Conservation (phyloP, 331 rosid species). For the Malus hybrid region DNA sequence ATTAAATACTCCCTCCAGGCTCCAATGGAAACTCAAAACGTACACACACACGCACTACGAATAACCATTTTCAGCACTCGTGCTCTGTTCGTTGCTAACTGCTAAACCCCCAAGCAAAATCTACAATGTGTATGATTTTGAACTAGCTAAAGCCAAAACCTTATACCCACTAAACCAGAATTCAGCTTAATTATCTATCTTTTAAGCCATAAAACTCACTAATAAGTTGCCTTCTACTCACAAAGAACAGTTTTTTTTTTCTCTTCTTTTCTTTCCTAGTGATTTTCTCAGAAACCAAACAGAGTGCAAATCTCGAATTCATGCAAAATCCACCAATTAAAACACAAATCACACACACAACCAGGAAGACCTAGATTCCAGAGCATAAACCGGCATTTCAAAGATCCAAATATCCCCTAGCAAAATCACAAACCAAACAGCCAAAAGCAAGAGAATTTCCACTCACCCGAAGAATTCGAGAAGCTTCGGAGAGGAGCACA, state of each 20-base stretch:
- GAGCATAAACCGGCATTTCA: constrained; percentile 6
- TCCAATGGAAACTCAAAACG: neutral
- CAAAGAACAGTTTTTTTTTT: too few species aligned
- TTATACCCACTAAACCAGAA: neutral
- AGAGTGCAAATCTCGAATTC: constrained; percentile 4
- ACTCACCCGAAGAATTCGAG: constrained; percentile 91
- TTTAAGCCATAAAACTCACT: neutral
- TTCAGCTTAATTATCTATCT: neutral
- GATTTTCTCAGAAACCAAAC: constrained; percentile 5
- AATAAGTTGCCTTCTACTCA: neutral
- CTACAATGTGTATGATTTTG: neutral
- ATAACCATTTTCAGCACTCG: neutral
- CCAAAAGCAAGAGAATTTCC: neutral
- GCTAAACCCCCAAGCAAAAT: neutral
- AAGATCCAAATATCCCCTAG: constrained; percentile 11
- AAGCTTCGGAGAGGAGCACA: constrained; percentile 55
- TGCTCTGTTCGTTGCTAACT: neutral
- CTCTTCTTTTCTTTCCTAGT: too few species aligned
- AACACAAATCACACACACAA: neutral
- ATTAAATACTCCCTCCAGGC: neutral
- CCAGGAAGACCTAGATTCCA: neutral
- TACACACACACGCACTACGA: neutral
- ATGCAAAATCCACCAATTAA: constrained; percentile 7
- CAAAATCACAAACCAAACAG: constrained; percentile 3
- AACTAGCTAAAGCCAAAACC: neutral